Percentiles rank a stretch among this genome's conserved stretches.
Conservation (phyloP, 805 yeast species). For the Maudiozyma pseudohumilis region DNA sequence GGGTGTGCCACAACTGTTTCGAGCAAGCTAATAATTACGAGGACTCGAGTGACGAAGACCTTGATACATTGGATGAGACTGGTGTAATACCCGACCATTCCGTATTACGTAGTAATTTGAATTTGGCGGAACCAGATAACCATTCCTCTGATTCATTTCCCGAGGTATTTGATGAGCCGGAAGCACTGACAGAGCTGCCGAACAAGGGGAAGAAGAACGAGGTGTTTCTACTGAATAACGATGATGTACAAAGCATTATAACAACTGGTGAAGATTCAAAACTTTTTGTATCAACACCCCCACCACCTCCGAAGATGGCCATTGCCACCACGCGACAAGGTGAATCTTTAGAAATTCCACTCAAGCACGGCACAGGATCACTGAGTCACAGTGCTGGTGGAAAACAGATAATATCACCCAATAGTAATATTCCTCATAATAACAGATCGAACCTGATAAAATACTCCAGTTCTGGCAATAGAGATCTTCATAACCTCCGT, state of each 20-base stretch:
- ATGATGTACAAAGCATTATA: slow-evolving; percentile 28
- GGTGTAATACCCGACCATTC: slow-evolving; percentile 1
- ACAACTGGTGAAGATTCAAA: slow-evolving; percentile 30
- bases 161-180: neutral
- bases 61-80: slow-evolving; percentile 4
- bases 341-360: slow-evolving; percentile 61
- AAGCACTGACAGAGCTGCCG: neutral
- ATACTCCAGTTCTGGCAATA: neutral
- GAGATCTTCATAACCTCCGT: slow-evolving; percentile 21
- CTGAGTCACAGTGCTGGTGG: no score
- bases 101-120: neutral
- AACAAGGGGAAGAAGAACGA: slow-evolving; percentile 10
- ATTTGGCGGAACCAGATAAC: neutral
- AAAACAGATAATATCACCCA: slow-evolving; percentile 5
- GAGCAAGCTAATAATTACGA: slow-evolving; percentile 55
- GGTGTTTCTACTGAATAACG: slow-evolving; percentile 22
- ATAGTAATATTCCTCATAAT: neutral
- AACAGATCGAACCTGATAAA: neutral
- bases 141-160: no score
- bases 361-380: slow-evolving; percentile 4
- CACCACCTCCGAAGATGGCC: slow-evolving; percentile 61
- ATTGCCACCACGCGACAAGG: slow-evolving; percentile 76
- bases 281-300: slow-evolving; percentile 33
- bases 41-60: slow-evolving; percentile 58
- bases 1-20: slow-evolving; percentile 70